Percentiles rank a stretch among this genome's conserved stretches.
Conservation (phyloP, 2,329 filamentous ascomycete species). For the Pseudocercospora eumusae region DNA sequence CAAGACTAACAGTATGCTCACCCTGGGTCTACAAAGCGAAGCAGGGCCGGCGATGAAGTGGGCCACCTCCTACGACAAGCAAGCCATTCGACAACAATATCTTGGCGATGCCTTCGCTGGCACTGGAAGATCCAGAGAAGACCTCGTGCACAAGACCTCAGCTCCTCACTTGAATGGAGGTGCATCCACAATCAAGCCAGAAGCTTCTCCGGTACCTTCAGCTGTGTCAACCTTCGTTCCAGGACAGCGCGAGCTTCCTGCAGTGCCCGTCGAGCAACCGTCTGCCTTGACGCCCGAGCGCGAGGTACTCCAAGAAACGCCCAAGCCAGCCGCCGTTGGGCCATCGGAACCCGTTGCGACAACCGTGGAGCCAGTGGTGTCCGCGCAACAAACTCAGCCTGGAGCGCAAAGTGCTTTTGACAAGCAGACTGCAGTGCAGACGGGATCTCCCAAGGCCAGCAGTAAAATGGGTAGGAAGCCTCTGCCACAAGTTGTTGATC, state of each 20-base stretch:
- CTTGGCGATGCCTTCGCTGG: conserved; percentile 72
- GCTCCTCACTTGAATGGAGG: conserved; percentile 34
- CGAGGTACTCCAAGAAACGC: conserved; percentile 21
- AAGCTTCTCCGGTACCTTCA: conserved; percentile 13
- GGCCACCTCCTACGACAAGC: conserved; percentile 93
- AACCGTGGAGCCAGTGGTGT: conserved; percentile 12
- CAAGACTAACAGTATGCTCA: conserved; percentile 89
- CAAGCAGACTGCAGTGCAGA: conserved; percentile 28
- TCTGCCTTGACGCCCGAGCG: conserved; percentile 20
- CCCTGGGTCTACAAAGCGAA: conserved; percentile 82
- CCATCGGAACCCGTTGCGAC: conserved; percentile 9
- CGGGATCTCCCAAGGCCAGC: conserved; percentile 21
- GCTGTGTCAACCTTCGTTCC: conserved; percentile 11
- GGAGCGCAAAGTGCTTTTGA: conserved; percentile 23
- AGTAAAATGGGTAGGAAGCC: conserved; percentile 38
- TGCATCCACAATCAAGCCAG: conserved; percentile 12
- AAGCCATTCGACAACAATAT: conserved; percentile 82
- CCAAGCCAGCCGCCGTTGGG: conserved; percentile 11
- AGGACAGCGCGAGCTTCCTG: conserved; percentile 9
- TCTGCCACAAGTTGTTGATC: conserved; percentile 40
- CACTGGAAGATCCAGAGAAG: conserved; percentile 33
- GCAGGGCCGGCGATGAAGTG: conserved; percentile 95
- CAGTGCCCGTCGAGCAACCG: conserved; percentile 11
- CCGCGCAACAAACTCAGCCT: conserved; percentile 9
- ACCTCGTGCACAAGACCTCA: conserved; percentile 31